Evolutionary conservation across 768 basidiomycete genomes (phyloP).

Genomic region (Amanita phalloides): DNA sequence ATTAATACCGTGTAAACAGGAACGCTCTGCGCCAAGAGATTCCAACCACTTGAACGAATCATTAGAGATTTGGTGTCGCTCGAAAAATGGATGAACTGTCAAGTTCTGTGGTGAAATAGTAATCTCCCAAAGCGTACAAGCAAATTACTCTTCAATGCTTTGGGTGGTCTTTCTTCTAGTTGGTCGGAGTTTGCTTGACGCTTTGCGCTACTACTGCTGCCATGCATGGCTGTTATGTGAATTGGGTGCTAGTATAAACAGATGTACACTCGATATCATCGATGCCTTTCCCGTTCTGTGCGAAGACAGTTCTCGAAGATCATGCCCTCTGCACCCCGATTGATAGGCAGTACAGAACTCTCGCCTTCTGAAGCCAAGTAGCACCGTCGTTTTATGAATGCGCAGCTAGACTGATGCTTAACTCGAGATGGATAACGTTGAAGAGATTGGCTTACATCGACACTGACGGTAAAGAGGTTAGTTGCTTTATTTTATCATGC

Average conservation of each 20-base stretch:
- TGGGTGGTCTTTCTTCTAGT: not conserved
- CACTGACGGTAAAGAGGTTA: conserved; percentile 63
- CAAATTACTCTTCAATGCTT: not conserved
- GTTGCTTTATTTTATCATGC: not conserved
- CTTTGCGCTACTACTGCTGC: not conserved
- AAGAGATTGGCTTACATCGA: conserved; percentile 78
- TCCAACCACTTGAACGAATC: conserved; percentile 28
- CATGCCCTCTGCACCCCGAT: not conserved
- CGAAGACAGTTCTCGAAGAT: not conserved
- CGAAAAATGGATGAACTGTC: conserved; percentile 27
- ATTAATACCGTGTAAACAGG: conserved; percentile 33
- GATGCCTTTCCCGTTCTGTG: not conserved
- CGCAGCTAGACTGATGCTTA: not conserved
- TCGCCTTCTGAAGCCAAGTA: conserved; percentile 1
- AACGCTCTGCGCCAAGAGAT: conserved; percentile 23
- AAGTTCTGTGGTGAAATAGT: not conserved
- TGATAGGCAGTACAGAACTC: not conserved
- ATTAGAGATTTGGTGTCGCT: conserved; percentile 9
- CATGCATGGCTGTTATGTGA: not conserved
- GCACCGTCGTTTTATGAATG: not conserved
- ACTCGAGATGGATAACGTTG: conserved; percentile 69
- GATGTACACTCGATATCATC: not conserved
- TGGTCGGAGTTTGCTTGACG: not conserved
- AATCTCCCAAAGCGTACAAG: not conserved
- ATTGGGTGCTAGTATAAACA: not conserved